These are phyloP conservation scores for Tothia fuscella DNA, from an alignment of 2,329 filamentous ascomycete species.

Conservation along the genomic window DNA sequence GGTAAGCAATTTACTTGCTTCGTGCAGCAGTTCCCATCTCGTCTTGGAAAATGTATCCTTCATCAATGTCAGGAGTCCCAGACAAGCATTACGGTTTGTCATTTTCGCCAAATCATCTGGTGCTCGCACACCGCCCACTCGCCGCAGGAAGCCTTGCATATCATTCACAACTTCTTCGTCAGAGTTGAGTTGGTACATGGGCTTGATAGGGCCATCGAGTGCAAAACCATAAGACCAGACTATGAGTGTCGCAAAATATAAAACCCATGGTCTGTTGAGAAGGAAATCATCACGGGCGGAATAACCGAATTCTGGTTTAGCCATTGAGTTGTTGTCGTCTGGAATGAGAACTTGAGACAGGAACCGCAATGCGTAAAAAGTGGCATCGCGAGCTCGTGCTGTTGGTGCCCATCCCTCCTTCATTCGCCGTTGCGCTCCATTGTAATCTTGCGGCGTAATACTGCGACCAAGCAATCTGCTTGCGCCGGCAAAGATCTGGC, in stretches of 20 bases:
- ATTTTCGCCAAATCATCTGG: conserved; percentile 67
- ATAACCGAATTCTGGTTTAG: conserved; percentile 41
- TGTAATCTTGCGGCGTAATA: conserved; percentile 72
- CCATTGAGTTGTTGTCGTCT: conserved; percentile 18
- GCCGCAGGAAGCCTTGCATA: conserved; percentile 67
- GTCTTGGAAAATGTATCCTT: conserved; percentile 71
- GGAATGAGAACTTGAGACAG: conserved; percentile 65
- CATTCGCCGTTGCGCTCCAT: conserved; percentile 69
- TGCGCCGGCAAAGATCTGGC: conserved; percentile 87
- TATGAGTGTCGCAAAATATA: conserved; percentile 85
- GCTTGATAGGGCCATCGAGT: conserved; percentile 63
- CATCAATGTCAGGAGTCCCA: conserved; percentile 69
- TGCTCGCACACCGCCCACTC: conserved; percentile 57
- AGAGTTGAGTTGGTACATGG: conserved; percentile 40
- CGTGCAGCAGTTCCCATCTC: conserved; percentile 83
- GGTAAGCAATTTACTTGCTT: conserved; percentile 66
- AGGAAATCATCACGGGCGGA: conserved; percentile 78
- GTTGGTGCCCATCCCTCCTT: conserved; percentile 81
- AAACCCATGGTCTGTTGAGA: conserved; percentile 85
- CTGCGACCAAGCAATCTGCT: conserved; percentile 73
- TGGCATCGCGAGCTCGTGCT: conserved; percentile 77
- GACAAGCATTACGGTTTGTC: conserved; percentile 68
- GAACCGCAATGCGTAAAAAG: conserved; percentile 85
- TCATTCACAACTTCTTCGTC: conserved; percentile 57
- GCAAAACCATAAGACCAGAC: conserved; percentile 95